These are phyloP conservation scores for Sarocladium oryzae DNA, from an alignment of 2,329 filamentous ascomycete genomes.

Conservation along the genomic window DNA sequence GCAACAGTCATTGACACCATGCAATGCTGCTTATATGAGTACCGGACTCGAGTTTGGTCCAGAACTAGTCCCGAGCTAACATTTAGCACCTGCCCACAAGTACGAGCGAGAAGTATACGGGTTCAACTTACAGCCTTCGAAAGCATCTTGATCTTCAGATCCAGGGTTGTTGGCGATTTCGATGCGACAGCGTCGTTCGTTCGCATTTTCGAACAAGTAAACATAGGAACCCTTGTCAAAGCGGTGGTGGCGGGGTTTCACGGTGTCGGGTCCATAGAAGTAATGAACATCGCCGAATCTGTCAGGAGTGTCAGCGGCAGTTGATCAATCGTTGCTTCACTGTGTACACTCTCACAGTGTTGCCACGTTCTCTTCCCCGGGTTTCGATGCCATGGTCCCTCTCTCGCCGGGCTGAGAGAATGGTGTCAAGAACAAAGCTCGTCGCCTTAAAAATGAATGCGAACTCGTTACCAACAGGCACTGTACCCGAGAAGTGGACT, in stretches of 20 bases:
- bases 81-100: background rate
- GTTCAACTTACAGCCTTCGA: constrained; percentile 59
- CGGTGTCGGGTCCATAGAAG: constrained; percentile 62
- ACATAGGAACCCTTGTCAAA: constrained; percentile 77
- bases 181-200: constrained; percentile 59
- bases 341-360: constrained; percentile 36
- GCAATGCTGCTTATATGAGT: constrained; percentile 69
- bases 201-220: constrained; percentile 70
- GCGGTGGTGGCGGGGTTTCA: constrained; percentile 67
- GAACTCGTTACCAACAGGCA: too few relatives aligned
- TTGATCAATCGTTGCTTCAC: background rate
- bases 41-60: constrained; percentile 57
- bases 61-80: constrained; percentile 44
- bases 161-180: constrained; percentile 72
- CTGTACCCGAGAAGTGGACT: too few relatives aligned
- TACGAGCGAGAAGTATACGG: background rate
- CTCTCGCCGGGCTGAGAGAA: background rate
- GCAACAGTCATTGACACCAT: constrained; percentile 63
- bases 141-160: constrained; percentile 71
- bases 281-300: constrained; percentile 78
- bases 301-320: constrained; percentile 12
- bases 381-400: constrained; percentile 36
- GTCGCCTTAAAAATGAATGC: too few relatives aligned
- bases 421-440: too few relatives aligned
- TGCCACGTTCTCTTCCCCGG: constrained; percentile 44